A percentile compares a stretch with the other conserved stretches of the same genome.
Conservation (phyloP, 192 early-diverging fungal species). For the Coemansia sp. region DNA sequence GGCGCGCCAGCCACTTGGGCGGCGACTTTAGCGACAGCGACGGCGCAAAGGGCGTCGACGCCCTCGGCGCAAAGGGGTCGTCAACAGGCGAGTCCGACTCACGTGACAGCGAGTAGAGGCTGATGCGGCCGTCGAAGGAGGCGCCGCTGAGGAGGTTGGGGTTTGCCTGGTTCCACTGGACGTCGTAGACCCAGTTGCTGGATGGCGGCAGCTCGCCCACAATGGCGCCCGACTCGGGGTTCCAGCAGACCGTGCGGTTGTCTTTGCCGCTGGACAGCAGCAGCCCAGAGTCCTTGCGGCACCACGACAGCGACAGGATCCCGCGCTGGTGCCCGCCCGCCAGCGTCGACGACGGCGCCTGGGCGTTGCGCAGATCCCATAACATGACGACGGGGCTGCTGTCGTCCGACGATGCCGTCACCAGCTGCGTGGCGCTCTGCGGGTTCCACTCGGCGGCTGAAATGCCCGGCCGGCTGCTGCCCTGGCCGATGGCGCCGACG, state of each 20-base stretch:
- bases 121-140: conserved; percentile 92
- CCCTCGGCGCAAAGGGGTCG: conserved; percentile 76
- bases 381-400: conserved; percentile 80
- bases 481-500: conserved; percentile 46
- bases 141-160: conserved; percentile 86
- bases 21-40: conserved; percentile 73
- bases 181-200: conserved; percentile 95
- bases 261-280: conserved; percentile 95
- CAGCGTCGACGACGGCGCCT: conserved; percentile 84
- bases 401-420: conserved; percentile 92
- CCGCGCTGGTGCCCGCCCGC: conserved; percentile 82
- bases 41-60: conserved; percentile 36
- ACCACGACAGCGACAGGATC: conserved; percentile 92
- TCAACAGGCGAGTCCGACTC: conserved; percentile 49
- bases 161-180: conserved; percentile 92
- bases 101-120: conserved; percentile 69
- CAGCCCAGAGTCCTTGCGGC: conserved; percentile 88
- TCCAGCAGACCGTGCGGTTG: conserved; percentile 91
- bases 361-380: conserved; percentile 96
- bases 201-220: conserved; percentile 86
- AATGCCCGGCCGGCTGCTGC: conserved; percentile 43
- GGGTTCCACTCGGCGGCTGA: conserved; percentile 91
- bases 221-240: conserved; percentile 74
- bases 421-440: conserved; percentile 89
- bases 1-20: conserved; percentile 93